Conservation (phyloP, 768 basidiomycete species). For the Chalciporus sphaerocephalus region DNA sequence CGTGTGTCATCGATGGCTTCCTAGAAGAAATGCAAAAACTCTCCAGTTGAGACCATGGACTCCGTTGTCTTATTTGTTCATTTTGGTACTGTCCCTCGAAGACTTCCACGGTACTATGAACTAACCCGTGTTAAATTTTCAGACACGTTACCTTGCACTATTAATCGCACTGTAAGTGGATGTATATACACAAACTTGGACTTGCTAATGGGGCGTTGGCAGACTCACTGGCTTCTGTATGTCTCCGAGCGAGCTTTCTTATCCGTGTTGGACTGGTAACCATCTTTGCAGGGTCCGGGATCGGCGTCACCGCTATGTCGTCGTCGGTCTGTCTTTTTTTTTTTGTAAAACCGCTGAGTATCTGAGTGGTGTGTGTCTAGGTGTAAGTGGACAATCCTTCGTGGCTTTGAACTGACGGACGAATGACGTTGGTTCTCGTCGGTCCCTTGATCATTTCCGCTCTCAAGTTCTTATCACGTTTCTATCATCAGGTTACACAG, state of each 20-base stretch:
- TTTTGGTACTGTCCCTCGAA: no score
- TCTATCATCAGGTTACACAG: background rate
- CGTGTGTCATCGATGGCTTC: background rate
- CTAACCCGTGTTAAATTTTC: no score
- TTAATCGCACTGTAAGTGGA: slow-evolving; percentile 1
- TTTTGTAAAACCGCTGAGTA: background rate
- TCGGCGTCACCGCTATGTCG: background rate
- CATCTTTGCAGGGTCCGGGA: background rate
- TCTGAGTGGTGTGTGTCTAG: background rate
- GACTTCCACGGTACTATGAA: no score
- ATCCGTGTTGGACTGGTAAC: background rate
- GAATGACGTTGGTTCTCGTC: background rate
- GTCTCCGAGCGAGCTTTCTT: background rate
- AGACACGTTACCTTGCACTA: background rate
- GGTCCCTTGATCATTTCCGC: no score
- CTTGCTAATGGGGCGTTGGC: background rate
- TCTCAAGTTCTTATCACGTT: no score
- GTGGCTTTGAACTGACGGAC: background rate
- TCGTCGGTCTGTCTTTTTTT: background rate
- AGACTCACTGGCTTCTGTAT: no score
- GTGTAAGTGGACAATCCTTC: slow-evolving; percentile 1
- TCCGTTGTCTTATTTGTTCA: slow-evolving; percentile 2
- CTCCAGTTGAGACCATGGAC: slow-evolving; percentile 13
- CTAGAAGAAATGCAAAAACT: background rate
- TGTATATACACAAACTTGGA: no score